Conservation (phyloP, 495 filamentous ascomycete genomes). For the Aspergillus ostianus region DNA sequence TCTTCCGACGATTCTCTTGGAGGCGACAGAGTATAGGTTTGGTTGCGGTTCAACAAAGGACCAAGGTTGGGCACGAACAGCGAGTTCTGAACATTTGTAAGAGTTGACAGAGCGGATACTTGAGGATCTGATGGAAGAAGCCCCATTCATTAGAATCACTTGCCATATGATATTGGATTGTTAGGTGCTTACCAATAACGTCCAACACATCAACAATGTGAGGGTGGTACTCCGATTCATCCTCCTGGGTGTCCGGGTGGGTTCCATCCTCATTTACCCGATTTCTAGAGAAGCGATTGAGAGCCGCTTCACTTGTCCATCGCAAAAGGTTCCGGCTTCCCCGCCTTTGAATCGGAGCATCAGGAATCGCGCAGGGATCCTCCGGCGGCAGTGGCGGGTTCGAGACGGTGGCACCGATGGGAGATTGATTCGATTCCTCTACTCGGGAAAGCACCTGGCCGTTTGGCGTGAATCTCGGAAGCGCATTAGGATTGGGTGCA, state of each 20-base stretch:
- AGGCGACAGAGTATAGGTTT: conserved; percentile 69
- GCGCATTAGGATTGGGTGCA: conserved; percentile 27
- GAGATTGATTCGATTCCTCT: conserved; percentile 37
- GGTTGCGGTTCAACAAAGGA: conserved; percentile 62
- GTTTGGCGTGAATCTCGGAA: conserved; percentile 32
- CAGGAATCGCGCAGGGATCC: conserved; percentile 8
- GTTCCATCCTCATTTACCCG: conserved; percentile 34
- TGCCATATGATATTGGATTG: background rate
- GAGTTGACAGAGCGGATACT: conserved; percentile 67
- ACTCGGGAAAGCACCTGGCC: conserved; percentile 36
- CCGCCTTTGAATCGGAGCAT: conserved; percentile 17
- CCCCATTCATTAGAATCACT: background rate
- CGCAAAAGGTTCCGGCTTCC: conserved; percentile 28
- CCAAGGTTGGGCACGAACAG: conserved; percentile 73
- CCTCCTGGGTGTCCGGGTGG: conserved; percentile 17
- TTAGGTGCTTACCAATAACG: conserved; percentile 55
- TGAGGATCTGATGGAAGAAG: conserved; percentile 59
- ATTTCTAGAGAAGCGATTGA: conserved; percentile 37
- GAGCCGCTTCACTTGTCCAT: conserved; percentile 33
- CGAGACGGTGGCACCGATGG: conserved; percentile 6
- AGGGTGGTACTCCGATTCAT: conserved; percentile 49
- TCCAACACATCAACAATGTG: conserved; percentile 68
- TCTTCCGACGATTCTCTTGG: conserved; percentile 29
- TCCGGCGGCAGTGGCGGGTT: conserved; percentile 12
- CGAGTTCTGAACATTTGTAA: conserved; percentile 79